A percentile compares a stretch with the other conserved stretches of the same genome.
These are phyloP conservation scores for Kuraishia hungarica DNA, from an alignment of 805 yeast species.

Conservation along the genomic window DNA sequence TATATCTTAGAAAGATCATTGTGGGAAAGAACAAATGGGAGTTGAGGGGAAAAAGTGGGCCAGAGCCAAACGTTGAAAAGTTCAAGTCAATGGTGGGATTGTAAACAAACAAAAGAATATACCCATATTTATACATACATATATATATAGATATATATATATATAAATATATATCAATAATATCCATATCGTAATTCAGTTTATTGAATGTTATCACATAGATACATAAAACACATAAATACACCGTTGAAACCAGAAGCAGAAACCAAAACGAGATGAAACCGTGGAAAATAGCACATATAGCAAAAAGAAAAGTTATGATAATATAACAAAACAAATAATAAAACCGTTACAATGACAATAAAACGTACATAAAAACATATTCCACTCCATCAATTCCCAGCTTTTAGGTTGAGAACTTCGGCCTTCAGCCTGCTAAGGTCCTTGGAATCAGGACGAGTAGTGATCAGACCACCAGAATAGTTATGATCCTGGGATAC, in stretches of 20 bases:
- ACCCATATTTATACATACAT: not conserved
- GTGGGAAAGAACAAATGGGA: conserved; percentile 24
- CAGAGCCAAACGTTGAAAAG: not conserved
- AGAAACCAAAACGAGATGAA: conserved; percentile 1
- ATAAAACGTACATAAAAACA: too few relatives aligned
- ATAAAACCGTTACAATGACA: conserved; percentile 1
- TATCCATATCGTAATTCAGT: not conserved
- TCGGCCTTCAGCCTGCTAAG: conserved; percentile 18
- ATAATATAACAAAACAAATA: not conserved
- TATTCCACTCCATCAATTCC: too few relatives aligned
- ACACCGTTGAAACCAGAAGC: not conserved
- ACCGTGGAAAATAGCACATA: not conserved
- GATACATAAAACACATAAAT: not conserved
- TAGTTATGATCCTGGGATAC: not conserved
- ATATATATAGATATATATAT: too few relatives aligned
- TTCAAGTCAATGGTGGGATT: conserved; percentile 1
- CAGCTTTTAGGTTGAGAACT: conserved; percentile 19
- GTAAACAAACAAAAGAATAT: not conserved
- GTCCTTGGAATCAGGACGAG: conserved; percentile 18
- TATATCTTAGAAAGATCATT: conserved; percentile 21
- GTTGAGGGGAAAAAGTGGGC: conserved; percentile 8
- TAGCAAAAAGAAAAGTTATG: conserved; percentile 3
- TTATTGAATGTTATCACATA: not conserved
- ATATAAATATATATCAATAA: not conserved
- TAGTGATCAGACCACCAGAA: not conserved